Evolutionary conservation across 2,329 filamentous ascomycete genomes (phyloP).

Genomic region (Sporothrix dimorphospora): DNA sequence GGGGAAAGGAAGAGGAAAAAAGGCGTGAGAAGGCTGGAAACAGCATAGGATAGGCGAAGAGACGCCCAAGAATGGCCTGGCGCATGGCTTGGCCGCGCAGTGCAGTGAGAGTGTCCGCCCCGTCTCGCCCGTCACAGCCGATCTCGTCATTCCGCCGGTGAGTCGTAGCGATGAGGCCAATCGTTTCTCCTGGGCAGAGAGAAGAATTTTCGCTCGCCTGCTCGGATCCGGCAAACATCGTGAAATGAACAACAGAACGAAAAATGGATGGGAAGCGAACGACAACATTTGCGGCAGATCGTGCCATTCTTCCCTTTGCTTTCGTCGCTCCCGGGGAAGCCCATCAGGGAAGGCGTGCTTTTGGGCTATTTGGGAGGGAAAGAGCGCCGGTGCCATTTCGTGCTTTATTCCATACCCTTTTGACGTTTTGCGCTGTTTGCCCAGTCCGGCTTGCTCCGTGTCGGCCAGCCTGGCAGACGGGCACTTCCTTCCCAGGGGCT

Average conservation of each 20-base stretch:
- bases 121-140: neutral
- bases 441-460: conserved; percentile 13
- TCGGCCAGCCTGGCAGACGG: neutral
- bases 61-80: neutral
- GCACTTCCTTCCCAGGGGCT: neutral
- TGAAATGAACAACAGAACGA: no score
- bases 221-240: neutral
- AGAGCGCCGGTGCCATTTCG: neutral
- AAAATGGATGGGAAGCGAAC: neutral
- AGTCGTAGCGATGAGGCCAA: conserved; percentile 4
- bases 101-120: neutral
- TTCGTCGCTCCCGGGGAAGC: conserved; percentile 3
- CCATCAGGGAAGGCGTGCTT: conserved; percentile 17
- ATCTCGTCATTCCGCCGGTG: conserved; percentile 6
- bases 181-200: neutral
- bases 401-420: no score
- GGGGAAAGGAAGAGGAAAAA: neutral
- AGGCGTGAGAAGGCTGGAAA: conserved; percentile 11
- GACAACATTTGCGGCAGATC: conserved; percentile 7
- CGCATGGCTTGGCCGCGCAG: neutral
- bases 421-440: neutral
- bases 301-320: conserved; percentile 15
- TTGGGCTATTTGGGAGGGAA: neutral
- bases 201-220: neutral
- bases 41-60: neutral